Evolutionary conservation across 768 basidiomycete species (phyloP).

Genomic region (Russula vinacea): DNA sequence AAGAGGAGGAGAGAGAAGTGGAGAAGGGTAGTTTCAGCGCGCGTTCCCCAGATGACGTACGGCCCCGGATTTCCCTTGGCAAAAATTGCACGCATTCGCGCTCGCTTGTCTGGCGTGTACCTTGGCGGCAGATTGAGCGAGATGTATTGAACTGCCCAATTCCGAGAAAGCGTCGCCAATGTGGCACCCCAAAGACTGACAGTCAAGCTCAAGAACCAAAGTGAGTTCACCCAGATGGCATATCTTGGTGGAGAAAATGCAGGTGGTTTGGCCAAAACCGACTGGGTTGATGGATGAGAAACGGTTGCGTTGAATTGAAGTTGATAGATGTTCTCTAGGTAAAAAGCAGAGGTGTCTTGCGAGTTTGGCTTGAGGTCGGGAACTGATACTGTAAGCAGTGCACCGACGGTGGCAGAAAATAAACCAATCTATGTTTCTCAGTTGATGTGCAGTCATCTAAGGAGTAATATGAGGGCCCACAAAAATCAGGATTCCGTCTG

Average conservation of each 20-base stretch:
- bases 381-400: not conserved
- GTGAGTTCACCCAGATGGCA: conserved; percentile 13
- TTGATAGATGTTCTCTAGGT: conserved; percentile 1
- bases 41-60: not conserved
- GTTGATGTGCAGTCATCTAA: not conserved
- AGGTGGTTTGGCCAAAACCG: not conserved
- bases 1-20: not conserved
- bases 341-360: not conserved
- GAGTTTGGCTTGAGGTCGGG: conserved; percentile 14
- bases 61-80: too few species aligned
- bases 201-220: conserved; percentile 17
- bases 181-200: conserved; percentile 1
- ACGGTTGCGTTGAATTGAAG: not conserved
- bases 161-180: not conserved
- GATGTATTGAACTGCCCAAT: conserved; percentile 12
- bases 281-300: not conserved
- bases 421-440: conserved; percentile 15
- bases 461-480: conserved; percentile 5
- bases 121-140: not conserved
- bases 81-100: conserved; percentile 9
- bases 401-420: conserved; percentile 22
- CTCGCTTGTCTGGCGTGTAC: conserved; percentile 8
- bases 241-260: conserved; percentile 4
- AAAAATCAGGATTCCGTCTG: conserved; percentile 27
- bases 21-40: not conserved